Evolutionary conservation across 2,329 filamentous ascomycete species (phyloP).

Genomic region (Curvularia eragrostidis): DNA sequence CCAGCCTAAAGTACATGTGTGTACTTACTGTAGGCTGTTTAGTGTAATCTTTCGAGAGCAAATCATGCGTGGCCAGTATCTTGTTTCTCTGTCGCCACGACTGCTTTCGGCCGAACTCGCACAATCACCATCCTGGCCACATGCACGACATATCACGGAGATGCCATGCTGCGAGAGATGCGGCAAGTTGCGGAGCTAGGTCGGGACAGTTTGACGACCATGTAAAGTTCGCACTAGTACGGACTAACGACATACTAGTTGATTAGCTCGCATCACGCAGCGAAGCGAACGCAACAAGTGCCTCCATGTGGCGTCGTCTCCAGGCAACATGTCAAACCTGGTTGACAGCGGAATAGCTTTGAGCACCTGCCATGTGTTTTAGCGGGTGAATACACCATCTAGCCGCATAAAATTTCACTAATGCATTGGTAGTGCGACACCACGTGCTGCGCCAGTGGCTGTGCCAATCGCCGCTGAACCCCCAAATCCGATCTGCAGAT

Average conservation of each 20-base stretch:
- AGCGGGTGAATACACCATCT: conserved; percentile 17
- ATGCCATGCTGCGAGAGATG: not conserved
- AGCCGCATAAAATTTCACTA: conserved; percentile 21
- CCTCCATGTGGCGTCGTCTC: conserved; percentile 10
- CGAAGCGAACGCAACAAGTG: conserved; percentile 8
- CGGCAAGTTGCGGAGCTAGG: conserved; percentile 1
- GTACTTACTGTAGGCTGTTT: not conserved
- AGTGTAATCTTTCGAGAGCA: not conserved
- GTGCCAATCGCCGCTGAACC: conserved; percentile 18
- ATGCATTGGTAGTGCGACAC: conserved; percentile 25
- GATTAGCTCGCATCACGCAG: conserved; percentile 9
- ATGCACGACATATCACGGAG: conserved; percentile 5
- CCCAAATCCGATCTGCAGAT: conserved; percentile 17
- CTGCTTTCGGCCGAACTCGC: not conserved
- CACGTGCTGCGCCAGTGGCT: conserved; percentile 24
- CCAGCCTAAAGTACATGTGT: not conserved
- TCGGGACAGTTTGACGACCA: conserved; percentile 23
- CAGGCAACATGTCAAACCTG: conserved; percentile 23
- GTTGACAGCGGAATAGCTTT: conserved; percentile 30
- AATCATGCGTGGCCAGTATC: not conserved
- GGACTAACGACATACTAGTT: conserved; percentile 7
- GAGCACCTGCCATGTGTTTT: conserved; percentile 20
- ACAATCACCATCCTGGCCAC: not conserved
- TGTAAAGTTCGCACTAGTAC: conserved; percentile 17
- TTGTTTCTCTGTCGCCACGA: not conserved